phyloP scores from a whole-genome alignment of 2,329 filamentous ascomycete genomes.

The Penicillium crustosum region DNA sequence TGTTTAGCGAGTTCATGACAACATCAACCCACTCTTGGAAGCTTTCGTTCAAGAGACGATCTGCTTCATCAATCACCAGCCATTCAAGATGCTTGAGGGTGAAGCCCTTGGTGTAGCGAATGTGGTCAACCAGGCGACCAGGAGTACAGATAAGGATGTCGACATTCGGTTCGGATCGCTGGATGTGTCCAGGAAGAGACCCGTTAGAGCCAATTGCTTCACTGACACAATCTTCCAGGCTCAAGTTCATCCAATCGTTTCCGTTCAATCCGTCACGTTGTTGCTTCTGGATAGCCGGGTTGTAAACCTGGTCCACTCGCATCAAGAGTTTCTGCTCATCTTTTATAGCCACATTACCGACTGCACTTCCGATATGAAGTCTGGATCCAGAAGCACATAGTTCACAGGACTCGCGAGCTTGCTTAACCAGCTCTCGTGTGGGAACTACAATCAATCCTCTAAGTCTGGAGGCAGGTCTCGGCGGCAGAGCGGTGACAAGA shows the following conservation, averaged over 20 bases:
- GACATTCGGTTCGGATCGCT: conserved; percentile 68
- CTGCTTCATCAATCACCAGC: conserved; percentile 91
- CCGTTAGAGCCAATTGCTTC: conserved; percentile 42
- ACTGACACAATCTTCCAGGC: conserved; percentile 47
- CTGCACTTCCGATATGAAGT: conserved; percentile 75
- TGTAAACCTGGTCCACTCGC: conserved; percentile 65
- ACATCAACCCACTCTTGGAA: conserved; percentile 87
- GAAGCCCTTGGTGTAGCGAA: conserved; percentile 81
- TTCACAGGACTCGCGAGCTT: conserved; percentile 77
- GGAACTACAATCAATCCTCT: conserved; percentile 84
- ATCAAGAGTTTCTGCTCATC: conserved; percentile 64
- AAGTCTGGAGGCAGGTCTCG: conserved; percentile 63
- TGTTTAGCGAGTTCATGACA: conserved; percentile 61
- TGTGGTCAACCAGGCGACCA: conserved; percentile 86
- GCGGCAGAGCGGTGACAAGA: conserved; percentile 73
- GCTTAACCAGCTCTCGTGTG: conserved; percentile 83
- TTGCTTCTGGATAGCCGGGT: conserved; percentile 57
- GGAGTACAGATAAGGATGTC: conserved; percentile 91
- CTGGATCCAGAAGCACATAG: conserved; percentile 69
- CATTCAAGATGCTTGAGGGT: conserved; percentile 74
- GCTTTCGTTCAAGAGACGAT: conserved; percentile 84
- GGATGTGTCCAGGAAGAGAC: conserved; percentile 61
- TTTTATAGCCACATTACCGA: conserved; percentile 74
- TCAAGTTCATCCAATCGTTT: conserved; percentile 50
- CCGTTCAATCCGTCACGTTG: conserved; percentile 45